Evolutionary conservation across 768 basidiomycete species (phyloP).

Genomic region (Podaxis sp.): DNA sequence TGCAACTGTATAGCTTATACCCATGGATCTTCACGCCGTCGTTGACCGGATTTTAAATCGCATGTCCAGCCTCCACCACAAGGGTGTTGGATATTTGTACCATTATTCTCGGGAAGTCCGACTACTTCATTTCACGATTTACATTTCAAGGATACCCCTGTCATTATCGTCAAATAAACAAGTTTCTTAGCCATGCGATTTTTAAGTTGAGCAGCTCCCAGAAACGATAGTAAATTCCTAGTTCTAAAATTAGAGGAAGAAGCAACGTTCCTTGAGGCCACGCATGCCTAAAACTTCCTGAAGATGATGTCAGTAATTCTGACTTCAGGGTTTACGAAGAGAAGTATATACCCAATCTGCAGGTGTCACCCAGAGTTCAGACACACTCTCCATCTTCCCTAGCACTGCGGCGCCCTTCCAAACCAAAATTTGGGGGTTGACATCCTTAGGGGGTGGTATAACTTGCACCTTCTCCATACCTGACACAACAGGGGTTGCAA

Average conservation of each 20-base stretch:
- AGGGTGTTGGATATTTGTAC: background rate
- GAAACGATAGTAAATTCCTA: background rate
- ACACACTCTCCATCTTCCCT: constrained; percentile 86
- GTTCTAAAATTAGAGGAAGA: constrained; percentile 53
- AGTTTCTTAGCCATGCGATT: background rate
- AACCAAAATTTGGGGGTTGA: constrained; percentile 84
- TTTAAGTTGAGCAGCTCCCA: background rate
- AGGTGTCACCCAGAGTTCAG: constrained; percentile 86
- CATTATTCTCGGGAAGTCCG: background rate
- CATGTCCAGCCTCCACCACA: background rate
- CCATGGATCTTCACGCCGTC: constrained; percentile 1
- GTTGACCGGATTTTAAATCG: background rate
- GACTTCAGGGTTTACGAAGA: no score
- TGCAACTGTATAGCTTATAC: background rate
- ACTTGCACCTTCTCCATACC: constrained; percentile 89
- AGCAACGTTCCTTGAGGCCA: constrained; percentile 79
- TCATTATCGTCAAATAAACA: background rate
- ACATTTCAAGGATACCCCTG: constrained; percentile 16
- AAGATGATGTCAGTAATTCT: constrained; percentile 6
- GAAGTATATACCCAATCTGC: constrained; percentile 76
- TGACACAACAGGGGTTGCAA: constrained; percentile 77
- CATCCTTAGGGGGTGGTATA: constrained; percentile 91
- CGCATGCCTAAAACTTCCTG: constrained; percentile 81
- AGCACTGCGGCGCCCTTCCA: constrained; percentile 97
- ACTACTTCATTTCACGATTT: constrained; percentile 1